phyloP scores from a whole-genome alignment of 2,329 filamentous ascomycete genomes.

The Truncatella angustata region DNA sequence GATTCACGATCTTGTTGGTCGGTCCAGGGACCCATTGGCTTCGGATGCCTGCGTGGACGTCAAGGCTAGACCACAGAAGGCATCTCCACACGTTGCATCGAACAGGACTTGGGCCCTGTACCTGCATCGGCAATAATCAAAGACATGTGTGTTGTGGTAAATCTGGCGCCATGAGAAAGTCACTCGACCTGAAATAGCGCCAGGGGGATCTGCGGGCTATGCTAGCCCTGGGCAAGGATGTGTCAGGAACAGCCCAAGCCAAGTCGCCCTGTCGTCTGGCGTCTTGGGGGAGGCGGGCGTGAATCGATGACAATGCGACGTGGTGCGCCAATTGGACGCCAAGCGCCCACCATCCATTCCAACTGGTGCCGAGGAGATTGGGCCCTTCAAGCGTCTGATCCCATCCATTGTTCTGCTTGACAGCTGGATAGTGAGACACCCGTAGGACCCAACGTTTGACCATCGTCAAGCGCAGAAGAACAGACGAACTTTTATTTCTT shows the following conservation, averaged over 20 bases:
- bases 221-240: background rate
- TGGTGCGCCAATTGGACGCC: too few species aligned
- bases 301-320: too few species aligned
- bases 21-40: background rate
- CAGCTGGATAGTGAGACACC: background rate
- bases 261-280: too few species aligned
- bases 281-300: too few species aligned
- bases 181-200: conserved; percentile 9
- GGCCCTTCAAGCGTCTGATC: background rate
- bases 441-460: background rate
- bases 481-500: background rate
- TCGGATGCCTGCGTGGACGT: background rate
- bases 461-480: background rate
- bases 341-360: too few species aligned
- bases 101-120: background rate
- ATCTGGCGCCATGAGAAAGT: background rate
- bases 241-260: background rate
- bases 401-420: background rate
- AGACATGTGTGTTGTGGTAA: background rate
- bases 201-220: conserved; percentile 11
- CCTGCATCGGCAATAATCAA: conserved; percentile 7
- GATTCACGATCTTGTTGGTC: conserved; percentile 6
- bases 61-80: conserved; percentile 8
- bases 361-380: background rate
- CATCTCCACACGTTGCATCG: conserved; percentile 8